Evolutionary conservation across 495 filamentous ascomycete genomes (phyloP).

Genomic region (Aspergillus biplanus): DNA sequence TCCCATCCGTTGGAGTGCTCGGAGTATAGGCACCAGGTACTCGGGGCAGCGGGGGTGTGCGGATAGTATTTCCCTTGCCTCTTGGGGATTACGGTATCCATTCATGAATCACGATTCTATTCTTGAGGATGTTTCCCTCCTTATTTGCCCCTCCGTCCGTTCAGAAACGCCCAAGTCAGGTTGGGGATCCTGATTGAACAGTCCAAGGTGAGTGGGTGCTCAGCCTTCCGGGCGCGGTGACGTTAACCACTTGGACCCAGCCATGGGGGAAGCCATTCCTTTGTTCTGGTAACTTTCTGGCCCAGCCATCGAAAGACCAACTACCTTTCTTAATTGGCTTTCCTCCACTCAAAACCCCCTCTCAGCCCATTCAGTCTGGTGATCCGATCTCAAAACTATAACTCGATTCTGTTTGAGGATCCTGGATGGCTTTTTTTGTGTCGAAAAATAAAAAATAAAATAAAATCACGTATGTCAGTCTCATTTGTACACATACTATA

Average conservation of each 20-base stretch:
- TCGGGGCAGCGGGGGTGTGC: not conserved
- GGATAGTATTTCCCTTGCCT: not conserved
- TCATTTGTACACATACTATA: not conserved
- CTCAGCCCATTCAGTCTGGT: not conserved
- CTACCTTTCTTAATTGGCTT: conserved; percentile 1
- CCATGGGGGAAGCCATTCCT: conserved; percentile 6
- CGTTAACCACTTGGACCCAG: conserved; percentile 27
- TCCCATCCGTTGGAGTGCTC: not conserved
- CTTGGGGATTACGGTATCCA: not conserved
- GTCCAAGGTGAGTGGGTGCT: conserved; percentile 2
- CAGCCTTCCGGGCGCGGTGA: conserved; percentile 20
- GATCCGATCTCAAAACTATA: not conserved
- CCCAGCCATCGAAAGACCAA: not conserved
- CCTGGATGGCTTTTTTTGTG: not conserved
- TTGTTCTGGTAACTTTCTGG: conserved; percentile 23
- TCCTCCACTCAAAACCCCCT: conserved; percentile 1
- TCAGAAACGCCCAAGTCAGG: not conserved
- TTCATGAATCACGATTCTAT: conserved; percentile 9
- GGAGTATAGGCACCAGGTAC: conserved; percentile 14
- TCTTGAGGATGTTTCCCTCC: conserved; percentile 8
- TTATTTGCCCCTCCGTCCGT: conserved; percentile 2
- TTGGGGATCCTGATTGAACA: conserved; percentile 3
- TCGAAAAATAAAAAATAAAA: not conserved
- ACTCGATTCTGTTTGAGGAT: not conserved
- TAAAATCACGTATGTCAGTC: not conserved